phyloP scores from a whole-genome alignment of 163 green algal genomes.

The Prototheca wickerhamii region DNA sequence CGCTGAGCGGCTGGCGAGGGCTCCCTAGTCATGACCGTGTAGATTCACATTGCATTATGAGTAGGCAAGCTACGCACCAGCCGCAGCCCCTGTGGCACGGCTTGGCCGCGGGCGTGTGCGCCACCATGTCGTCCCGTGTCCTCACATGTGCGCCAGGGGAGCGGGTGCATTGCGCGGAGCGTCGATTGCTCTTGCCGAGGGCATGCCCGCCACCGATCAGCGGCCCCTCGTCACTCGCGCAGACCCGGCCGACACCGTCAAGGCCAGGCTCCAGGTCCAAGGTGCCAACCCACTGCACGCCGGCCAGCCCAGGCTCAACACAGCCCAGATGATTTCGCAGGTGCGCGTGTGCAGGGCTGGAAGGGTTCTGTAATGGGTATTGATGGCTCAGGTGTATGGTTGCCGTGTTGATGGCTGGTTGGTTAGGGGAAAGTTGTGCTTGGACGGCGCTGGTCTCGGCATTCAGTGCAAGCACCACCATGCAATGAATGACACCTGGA shows the following conservation, averaged over 20 bases:
- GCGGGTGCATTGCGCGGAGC: not conserved
- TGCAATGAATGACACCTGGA: not conserved
- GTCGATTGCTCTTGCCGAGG: not conserved
- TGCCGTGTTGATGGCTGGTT: no score
- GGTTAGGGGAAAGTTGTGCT: no score
- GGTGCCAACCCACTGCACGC: constrained; percentile 9
- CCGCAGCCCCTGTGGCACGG: constrained; percentile 20
- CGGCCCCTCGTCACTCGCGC: not conserved
- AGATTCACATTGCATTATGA: no score
- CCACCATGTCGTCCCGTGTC: constrained; percentile 13
- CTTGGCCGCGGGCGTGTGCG: constrained; percentile 17
- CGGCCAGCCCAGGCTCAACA: not conserved
- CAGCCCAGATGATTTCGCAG: not conserved
- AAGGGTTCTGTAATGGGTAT: not conserved
- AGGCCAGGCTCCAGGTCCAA: constrained; percentile 67
- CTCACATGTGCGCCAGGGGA: constrained; percentile 17
- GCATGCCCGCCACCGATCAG: not conserved
- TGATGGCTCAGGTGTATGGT: no score
- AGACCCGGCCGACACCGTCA: constrained; percentile 75
- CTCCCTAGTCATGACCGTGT: no score
- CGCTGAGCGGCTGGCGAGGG: no score
- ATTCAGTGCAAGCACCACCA: not conserved
- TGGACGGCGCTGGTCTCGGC: not conserved
- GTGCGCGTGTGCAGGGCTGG: not conserved
- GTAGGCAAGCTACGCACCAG: not conserved